Base-by-base conservation (phyloP, 768 basidiomycete species). In the Austroboletus eburneus region DNA sequence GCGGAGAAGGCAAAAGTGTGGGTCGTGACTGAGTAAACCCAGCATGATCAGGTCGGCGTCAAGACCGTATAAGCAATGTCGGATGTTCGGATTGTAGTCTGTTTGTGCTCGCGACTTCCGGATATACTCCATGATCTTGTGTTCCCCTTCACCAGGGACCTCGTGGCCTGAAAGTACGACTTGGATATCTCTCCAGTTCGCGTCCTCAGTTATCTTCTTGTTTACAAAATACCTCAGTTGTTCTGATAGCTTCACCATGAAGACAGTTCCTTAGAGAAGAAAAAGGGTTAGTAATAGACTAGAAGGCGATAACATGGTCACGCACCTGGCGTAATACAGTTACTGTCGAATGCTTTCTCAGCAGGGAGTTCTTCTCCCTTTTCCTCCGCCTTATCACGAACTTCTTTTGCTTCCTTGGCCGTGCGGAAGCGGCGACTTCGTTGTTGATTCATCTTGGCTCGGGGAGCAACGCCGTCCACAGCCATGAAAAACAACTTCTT, bases 71-170 rank as follows among this genome's bases (percentile, higher is more conserved):
- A 99, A 73, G 70, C 96, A 99, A 69, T 99, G 96, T 55, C 96
- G 86, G 45, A 93, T 79, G 67, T 97, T 98, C 4, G 95, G 91
- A 69, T 96, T 87, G 72, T 98, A 94, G 64, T 91, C 86, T 8
- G 88, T 90, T 66, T 98, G 96, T 24, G 96, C 94, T 57, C 94
- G 87, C 43, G 87, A 85, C 50, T 92, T 70, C 32, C 96, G 86
- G 64, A 99, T 98, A 69, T 94, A 99, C 65, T 97, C 96, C 89
- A 98, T 97, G 56, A 99, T 94, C 76, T 99, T 99, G 79, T 99
- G 96, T 64, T 99, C 96, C 49, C 96, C 96, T 69, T 99, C 96
- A 55, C 96, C 96, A 0, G 96, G 96, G 3, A 97, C 94, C 58
- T 99, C 95, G 66, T 98, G 93, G 10, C 96, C 96, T 23, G 91